Evolutionary conservation across 2,329 filamentous ascomycete species (phyloP), one percentile per base, ranked within the genome.

Genomic region (Cladosporium sp.): DNA sequence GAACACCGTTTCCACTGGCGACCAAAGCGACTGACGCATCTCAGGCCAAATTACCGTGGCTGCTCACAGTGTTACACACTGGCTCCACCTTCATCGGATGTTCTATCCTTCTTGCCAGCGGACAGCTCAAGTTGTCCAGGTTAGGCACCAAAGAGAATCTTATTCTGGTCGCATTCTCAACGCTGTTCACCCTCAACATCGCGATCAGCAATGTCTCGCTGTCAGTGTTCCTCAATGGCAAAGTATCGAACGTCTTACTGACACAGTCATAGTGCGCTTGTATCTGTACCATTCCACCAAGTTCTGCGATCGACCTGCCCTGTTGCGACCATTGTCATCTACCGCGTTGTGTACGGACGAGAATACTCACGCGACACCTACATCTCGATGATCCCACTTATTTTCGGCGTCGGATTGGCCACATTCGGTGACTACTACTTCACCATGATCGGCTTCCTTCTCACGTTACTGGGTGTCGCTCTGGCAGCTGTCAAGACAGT

Each of bases 261-360:
- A 39, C 25, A 7, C 15, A 1, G 9, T 9, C 36, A 15, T 7
- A 61, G 59, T 17, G 60, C 65, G 15, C 63, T 83, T 76, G 83
- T 84, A 47, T 85, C 84, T 1, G 81, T 86, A 22, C 82, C 84
- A 3, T 86, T 86, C 72, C 85, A 86, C 71, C 84, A 86, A 70
- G 83, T 84, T 61, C 80, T 86, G 70, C 81, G 84, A 63, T 84
- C 84, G 62, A 82, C 83, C 20, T 82, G 79, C 61, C 84, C 84
- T 37, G 78, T 85, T 65, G 83, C 85, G 67, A 85, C 84, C 59
- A 81, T 85, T 59, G 69, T 83, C 63, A 84, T 86, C 70, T 85
- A 83, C 75, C 80, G 82, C 57, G 66, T 82, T 58, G 78, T 78
- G 68, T 85, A 82, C 69, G 70, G 74, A 61, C 79, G 82, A 56